Evolutionary conservation across 106 monocot species (phyloP), one percentile per base, ranked within the genome.

Genomic region (Phalaenopsis equestris): DNA sequence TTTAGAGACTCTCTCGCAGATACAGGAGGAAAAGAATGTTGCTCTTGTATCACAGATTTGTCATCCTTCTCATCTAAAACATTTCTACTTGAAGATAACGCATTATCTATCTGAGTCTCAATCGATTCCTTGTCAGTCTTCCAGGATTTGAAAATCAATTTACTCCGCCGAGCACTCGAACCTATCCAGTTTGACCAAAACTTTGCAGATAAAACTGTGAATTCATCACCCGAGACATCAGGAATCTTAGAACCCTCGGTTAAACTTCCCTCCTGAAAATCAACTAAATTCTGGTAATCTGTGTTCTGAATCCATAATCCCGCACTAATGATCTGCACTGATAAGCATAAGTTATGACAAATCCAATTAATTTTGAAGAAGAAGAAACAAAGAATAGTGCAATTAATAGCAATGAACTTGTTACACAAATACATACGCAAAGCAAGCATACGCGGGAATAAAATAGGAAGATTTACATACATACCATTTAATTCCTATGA

Each of bases 131-230:
- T 92, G 23, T 97, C 96, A 84, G 79, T 84, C 79, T 86, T 94
- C 92, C 90, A 92, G 37, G 86, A 76, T 83, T 91, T 87, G 49
- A 86, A 92, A 84, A 85, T 88, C 64, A 88, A 80, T 82, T 92
- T 94, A 78, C 84, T 90, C 47, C 87, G 84, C 81, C 84, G 84
- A 81, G 87, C 83, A 84, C 91, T 83, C 61, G 90, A 89, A 56
- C 79, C 84, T 41, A 97, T 83, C 92, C 89, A 94, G 72, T 83
- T 83, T 73, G 91, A 93, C 84, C 91, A 91, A 86, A 93, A 87
- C 64, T 90, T 91, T 47, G 89, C 76, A 46, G 90, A 80, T 55
- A 94, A 80, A 80, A 89, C 78, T 70, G 92, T 79, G 52, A 88
- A 88, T 14, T 76, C 87, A 79, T 90, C 92, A 75, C 83, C 85